These are phyloP conservation scores for Paracamarosporium sp. DNA, from an alignment of 2,329 filamentous ascomycete species.

Conservation along the genomic window DNA sequence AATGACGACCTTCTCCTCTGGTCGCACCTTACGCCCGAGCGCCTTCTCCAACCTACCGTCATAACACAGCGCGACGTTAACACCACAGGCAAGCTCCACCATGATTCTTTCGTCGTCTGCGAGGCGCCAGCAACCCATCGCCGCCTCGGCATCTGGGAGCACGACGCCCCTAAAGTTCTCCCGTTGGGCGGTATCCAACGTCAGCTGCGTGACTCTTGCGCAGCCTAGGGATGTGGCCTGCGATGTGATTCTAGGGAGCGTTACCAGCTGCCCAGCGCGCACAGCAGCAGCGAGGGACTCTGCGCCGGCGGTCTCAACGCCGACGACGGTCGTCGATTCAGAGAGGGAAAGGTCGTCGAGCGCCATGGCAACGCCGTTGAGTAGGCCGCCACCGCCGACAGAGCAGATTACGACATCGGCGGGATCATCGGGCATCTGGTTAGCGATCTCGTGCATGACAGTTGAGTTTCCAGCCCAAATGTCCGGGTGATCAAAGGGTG, in stretches of 20 bases:
- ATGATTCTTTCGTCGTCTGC: constrained; percentile 82
- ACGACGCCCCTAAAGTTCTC: constrained; percentile 66
- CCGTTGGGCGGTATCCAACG: constrained; percentile 68
- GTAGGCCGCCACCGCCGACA: constrained; percentile 80
- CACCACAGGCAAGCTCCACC: constrained; percentile 86
- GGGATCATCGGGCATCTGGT: constrained; percentile 51
- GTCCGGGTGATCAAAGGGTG: constrained; percentile 72
- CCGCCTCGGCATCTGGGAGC: constrained; percentile 78
- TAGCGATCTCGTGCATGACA: constrained; percentile 61
- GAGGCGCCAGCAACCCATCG: constrained; percentile 76
- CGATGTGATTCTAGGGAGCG: constrained; percentile 74
- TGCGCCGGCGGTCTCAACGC: constrained; percentile 78
- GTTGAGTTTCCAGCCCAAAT: constrained; percentile 72
- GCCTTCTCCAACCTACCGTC: constrained; percentile 66
- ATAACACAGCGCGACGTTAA: constrained; percentile 74
- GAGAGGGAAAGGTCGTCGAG: constrained; percentile 57
- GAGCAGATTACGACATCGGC: constrained; percentile 77
- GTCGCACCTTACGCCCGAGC: constrained; percentile 67
- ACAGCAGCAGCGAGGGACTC: constrained; percentile 72
- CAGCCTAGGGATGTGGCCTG: constrained; percentile 78
- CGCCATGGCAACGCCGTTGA: constrained; percentile 77
- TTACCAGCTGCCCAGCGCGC: constrained; percentile 62
- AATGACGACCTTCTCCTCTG: constrained; percentile 76
- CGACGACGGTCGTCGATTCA: constrained; percentile 61
- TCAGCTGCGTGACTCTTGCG: constrained; percentile 70